Percentiles rank a stretch among this genome's conserved stretches.
These are phyloP conservation scores for Excoecaria agallocha DNA, from an alignment of 345 rosid genomes.

Conservation along the genomic window DNA sequence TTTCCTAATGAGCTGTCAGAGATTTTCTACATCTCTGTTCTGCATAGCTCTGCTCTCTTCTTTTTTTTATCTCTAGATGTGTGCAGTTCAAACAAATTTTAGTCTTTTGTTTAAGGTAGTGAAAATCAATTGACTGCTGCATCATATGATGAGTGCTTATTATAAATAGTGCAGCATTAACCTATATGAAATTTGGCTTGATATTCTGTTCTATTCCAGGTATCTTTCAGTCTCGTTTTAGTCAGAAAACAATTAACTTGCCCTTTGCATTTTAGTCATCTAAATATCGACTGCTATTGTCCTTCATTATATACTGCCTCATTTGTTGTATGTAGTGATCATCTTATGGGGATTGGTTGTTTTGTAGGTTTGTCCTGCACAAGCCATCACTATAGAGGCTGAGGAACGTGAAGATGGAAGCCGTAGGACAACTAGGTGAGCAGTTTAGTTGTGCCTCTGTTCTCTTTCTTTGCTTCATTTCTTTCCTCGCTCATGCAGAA, in stretches of 20 bases:
- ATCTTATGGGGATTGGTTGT: slow-evolving; percentile 16
- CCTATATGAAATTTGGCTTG: not conserved
- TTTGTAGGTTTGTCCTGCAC: slow-evolving; percentile 89
- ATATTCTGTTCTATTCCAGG: not conserved
- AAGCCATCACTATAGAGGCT: slow-evolving; percentile 96
- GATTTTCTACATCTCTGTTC: not conserved
- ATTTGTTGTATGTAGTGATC: not conserved
- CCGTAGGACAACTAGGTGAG: slow-evolving; percentile 91
- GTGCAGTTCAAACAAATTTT: not conserved
- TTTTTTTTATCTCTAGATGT: not conserved
- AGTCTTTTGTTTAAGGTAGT: not conserved
- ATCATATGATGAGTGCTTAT: not conserved
- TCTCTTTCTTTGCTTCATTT: not conserved
- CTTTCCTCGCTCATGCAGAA: slow-evolving; percentile 3
- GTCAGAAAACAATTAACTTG: not conserved
- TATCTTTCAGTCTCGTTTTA: not conserved
- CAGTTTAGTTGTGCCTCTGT: not conserved
- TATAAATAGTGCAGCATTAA: not conserved
- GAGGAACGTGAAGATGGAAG: slow-evolving; percentile 99
- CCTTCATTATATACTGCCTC: not conserved
- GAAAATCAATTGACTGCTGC: not conserved
- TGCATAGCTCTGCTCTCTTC: not conserved
- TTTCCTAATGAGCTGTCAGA: not conserved
- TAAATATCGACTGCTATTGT: not conserved
- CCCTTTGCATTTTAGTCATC: not conserved